Percentiles rank a stretch among this genome's conserved stretches.
phyloP scores from a whole-genome alignment of 2,329 filamentous ascomycete genomes.

The Diplodia corticola region DNA sequence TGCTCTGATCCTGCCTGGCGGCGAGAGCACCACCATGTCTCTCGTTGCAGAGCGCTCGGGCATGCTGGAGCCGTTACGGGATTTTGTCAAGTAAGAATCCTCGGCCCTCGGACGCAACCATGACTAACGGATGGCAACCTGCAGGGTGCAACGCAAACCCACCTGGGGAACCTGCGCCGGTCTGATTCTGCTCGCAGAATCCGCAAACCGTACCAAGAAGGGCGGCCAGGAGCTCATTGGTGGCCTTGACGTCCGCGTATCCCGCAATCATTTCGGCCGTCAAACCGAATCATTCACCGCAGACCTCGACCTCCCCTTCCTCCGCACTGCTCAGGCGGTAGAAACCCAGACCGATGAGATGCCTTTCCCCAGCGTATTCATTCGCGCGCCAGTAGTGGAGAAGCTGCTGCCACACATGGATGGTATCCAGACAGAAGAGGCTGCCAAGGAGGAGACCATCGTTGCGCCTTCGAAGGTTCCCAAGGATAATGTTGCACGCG shows the following conservation, averaged over 20 bases:
- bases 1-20: slow-evolving; percentile 86
- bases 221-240: slow-evolving; percentile 93
- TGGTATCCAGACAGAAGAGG: slow-evolving; percentile 55
- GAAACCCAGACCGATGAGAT: slow-evolving; percentile 30
- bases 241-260: slow-evolving; percentile 84
- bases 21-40: slow-evolving; percentile 92
- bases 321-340: slow-evolving; percentile 43
- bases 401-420: slow-evolving; percentile 62
- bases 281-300: slow-evolving; percentile 91
- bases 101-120: not conserved
- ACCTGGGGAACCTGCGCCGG: slow-evolving; percentile 97
- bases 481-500: slow-evolving; percentile 47
- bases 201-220: slow-evolving; percentile 83
- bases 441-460: slow-evolving; percentile 51
- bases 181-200: slow-evolving; percentile 84
- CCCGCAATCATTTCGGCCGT: slow-evolving; percentile 91
- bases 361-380: slow-evolving; percentile 86
- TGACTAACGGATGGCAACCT: slow-evolving; percentile 21
- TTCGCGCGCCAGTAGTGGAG: slow-evolving; percentile 90
- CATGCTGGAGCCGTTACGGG: slow-evolving; percentile 77
- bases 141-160: slow-evolving; percentile 71
- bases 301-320: slow-evolving; percentile 70
- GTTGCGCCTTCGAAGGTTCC: slow-evolving; percentile 58
- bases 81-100: slow-evolving; percentile 79
- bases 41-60: slow-evolving; percentile 80